Evolutionary conservation across 2,329 filamentous ascomycete species (phyloP), one percentile per base, ranked within the genome.

Genomic region (Beauveria caledonica): DNA sequence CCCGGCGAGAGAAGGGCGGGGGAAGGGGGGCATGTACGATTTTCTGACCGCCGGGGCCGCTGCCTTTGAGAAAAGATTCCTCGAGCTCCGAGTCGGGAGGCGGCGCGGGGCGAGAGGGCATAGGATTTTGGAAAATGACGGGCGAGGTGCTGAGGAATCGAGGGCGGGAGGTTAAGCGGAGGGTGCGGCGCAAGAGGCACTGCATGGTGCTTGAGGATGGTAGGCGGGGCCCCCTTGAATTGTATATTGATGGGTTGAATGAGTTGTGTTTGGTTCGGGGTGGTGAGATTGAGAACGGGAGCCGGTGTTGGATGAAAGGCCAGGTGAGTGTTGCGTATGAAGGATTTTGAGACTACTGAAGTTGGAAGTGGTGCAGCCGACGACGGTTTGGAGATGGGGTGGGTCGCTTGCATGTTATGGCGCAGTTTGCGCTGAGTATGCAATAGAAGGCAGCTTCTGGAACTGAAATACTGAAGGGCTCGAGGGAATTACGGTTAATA

Each of bases 11-110:
- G 29, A 3, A 10, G 51, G 21, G 15, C 33, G 29, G 29, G 29
- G 11, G 11, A 5, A 11, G 13, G 23, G 42, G 13, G 3, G 0
- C 10, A 71, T 77, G 58, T 74, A 91, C 88, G 76, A 97, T 97
- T 73, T 97, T 97, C 72, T 99, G 94, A 0, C 94, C 94, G 25
- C 94, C 94, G 0, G 94, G 93, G 1, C 94, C 94, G 66, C 85
- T 89, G 67, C 94, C 94, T 72, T 94, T 96, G 63, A 99, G 80
- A 75, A 95, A 97, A 46, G 81, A 82, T 69, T 97, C 90, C 60
- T 87, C 86, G 66, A 97, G 85, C 57, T 97, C 92, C 19, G 80
- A 77, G 65, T 96, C 92, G 13, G 86, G 81, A 21, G 94, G 84
- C 13, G 86, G 81, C 63, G 79, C 83, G 15, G 88, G 87, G 4